Percentiles rank a stretch among this genome's conserved stretches.
Conservation (phyloP, 2,329 filamentous ascomycete species). For the Trichoderma sp. region DNA sequence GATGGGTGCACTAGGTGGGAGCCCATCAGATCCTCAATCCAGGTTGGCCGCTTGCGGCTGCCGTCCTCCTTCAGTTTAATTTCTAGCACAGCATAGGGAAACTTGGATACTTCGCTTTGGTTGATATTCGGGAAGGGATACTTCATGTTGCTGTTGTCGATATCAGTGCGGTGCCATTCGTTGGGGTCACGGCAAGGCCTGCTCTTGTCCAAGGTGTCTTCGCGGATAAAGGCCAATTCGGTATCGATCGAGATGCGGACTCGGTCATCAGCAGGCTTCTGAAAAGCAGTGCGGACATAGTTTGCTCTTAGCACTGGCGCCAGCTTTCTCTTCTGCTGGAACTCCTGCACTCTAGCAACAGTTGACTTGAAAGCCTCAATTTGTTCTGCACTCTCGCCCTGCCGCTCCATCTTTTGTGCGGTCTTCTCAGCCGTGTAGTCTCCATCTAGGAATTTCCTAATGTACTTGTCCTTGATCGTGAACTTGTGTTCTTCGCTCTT, state of each 20-base stretch:
- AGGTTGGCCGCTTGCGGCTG: slow-evolving; percentile 70
- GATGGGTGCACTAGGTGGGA: slow-evolving; percentile 90
- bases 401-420: slow-evolving; percentile 80
- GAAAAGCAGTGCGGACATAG: slow-evolving; percentile 92
- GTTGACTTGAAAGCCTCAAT: slow-evolving; percentile 70
- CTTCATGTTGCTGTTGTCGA: slow-evolving; percentile 78
- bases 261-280: slow-evolving; percentile 88
- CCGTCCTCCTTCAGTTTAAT: slow-evolving; percentile 78
- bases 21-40: slow-evolving; percentile 88
- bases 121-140: slow-evolving; percentile 87
- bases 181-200: slow-evolving; percentile 86
- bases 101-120: slow-evolving; percentile 86
- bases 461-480: slow-evolving; percentile 89
- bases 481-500: slow-evolving; percentile 79
- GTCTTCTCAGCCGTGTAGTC: slow-evolving; percentile 92
- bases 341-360: slow-evolving; percentile 75
- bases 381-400: slow-evolving; percentile 66
- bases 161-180: slow-evolving; percentile 89
- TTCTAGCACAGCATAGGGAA: slow-evolving; percentile 88
- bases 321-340: slow-evolving; percentile 74
- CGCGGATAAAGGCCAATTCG: slow-evolving; percentile 81
- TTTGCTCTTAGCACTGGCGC: slow-evolving; percentile 88
- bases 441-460: slow-evolving; percentile 81
- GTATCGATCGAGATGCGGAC: slow-evolving; percentile 93
- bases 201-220: slow-evolving; percentile 73